Evolutionary conservation across 1,284 basidiomycete species (phyloP).

Genomic region (Ceratorhiza oryzae-sativae): DNA sequence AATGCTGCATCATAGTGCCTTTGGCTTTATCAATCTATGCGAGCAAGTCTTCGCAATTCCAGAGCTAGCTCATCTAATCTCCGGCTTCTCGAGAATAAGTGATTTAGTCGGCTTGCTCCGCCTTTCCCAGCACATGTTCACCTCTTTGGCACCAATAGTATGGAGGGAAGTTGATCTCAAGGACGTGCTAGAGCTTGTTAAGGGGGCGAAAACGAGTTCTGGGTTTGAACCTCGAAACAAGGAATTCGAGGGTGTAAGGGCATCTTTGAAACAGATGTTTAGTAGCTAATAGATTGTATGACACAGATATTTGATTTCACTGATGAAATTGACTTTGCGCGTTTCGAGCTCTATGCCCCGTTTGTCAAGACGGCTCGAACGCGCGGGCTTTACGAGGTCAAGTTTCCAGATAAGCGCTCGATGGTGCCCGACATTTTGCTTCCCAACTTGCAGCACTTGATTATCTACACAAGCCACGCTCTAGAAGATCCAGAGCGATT

Average conservation of each 20-base stretch:
- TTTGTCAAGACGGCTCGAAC: background rate
- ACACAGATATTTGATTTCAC: background rate
- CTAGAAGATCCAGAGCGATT: background rate
- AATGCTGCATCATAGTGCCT: no score
- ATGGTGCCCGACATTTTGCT: background rate
- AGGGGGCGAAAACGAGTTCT: background rate
- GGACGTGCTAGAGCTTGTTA: background rate
- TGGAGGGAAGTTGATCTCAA: slow-evolving; percentile 1
- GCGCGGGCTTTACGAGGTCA: background rate
- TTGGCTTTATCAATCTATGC: background rate
- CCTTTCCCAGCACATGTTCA: background rate
- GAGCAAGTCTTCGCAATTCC: background rate
- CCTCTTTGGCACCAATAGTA: background rate
- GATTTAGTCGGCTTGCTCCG: background rate
- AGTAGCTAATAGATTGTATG: no score
- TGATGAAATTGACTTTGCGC: background rate
- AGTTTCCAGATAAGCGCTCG: background rate
- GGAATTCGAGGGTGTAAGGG: no score
- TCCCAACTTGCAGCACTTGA: slow-evolving; percentile 6
- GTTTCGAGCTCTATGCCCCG: background rate
- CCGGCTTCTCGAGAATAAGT: background rate
- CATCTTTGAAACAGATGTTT: background rate
- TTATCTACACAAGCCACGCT: background rate
- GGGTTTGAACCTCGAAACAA: background rate
- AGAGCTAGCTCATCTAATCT: background rate